Percentiles rank a stretch among this genome's conserved stretches.
Conservation (phyloP, 768 basidiomycete genomes). For the Imleria badia region DNA sequence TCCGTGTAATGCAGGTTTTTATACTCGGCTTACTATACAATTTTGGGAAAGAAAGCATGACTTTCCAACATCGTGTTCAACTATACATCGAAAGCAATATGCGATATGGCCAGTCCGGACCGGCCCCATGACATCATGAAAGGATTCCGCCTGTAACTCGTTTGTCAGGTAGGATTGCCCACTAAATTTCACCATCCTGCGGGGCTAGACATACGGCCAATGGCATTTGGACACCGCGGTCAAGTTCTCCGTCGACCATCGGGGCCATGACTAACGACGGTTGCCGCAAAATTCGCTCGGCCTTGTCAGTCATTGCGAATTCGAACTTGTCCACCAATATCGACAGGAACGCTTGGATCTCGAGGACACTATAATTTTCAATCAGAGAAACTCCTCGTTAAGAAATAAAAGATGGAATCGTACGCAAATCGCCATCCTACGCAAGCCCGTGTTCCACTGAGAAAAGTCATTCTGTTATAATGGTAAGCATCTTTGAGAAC, state of each 20-base stretch:
- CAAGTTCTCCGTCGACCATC: conserved; percentile 33
- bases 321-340: conserved; percentile 55
- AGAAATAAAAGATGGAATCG: not conserved
- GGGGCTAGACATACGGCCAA: conserved; percentile 17
- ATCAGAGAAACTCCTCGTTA: not conserved
- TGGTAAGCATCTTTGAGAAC: not conserved
- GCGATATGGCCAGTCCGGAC: too few species aligned
- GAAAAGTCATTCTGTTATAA: conserved; percentile 18
- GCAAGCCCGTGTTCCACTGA: conserved; percentile 15
- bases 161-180: too few species aligned
- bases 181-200: not conserved
- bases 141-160: too few species aligned
- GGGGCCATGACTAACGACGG: conserved; percentile 33
- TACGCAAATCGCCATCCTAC: conserved; percentile 32
- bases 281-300: conserved; percentile 23
- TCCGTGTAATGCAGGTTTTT: too few species aligned
- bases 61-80: too few species aligned
- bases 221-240: conserved; percentile 32
- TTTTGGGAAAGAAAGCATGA: too few species aligned
- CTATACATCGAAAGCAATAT: too few species aligned
- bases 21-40: too few species aligned
- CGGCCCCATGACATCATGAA: too few species aligned
- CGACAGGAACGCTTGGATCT: conserved; percentile 57
- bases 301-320: conserved; percentile 36
- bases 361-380: conserved; percentile 33